phyloP scores from a whole-genome alignment of 129 eudicot genomes.

The Tagetes erecta region DNA sequence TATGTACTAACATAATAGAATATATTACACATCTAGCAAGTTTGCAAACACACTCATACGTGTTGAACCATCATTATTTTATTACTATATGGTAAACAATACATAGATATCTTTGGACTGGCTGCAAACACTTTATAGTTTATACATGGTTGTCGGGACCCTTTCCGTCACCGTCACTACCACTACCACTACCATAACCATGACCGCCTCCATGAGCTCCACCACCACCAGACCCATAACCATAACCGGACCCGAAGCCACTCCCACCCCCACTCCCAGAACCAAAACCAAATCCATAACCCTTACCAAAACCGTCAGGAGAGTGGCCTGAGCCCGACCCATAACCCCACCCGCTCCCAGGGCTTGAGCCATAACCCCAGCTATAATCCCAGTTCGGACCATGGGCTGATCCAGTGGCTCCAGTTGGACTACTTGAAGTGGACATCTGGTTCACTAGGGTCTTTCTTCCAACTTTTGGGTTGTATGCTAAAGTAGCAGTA shows the following conservation, averaged over 20 bases:
- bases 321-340: constrained; percentile 83
- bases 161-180: constrained; percentile 19
- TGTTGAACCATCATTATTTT: constrained; percentile 17
- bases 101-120: not conserved
- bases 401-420: constrained; percentile 63
- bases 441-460: constrained; percentile 28
- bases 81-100: constrained; percentile 21
- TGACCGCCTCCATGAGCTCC: constrained; percentile 57
- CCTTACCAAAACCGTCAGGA: constrained; percentile 59
- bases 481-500: constrained; percentile 12
- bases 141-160: constrained; percentile 28
- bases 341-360: constrained; percentile 69
- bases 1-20: not conserved
- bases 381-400: constrained; percentile 70
- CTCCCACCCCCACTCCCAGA: constrained; percentile 67
- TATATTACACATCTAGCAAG: constrained; percentile 15
- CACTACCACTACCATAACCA: constrained; percentile 46
- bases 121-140: not conserved
- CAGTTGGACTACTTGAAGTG: constrained; percentile 28
- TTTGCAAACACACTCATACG: constrained; percentile 16
- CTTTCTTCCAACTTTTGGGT: constrained; percentile 39
- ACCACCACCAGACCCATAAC: constrained; percentile 54
- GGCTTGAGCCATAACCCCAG: constrained; percentile 78
- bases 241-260: constrained; percentile 66
- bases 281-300: constrained; percentile 69